Evolutionary conservation across 441 rosid genomes (phyloP), one percentile per base, ranked within the genome.

Genomic region (Populus trichocarpa): DNA sequence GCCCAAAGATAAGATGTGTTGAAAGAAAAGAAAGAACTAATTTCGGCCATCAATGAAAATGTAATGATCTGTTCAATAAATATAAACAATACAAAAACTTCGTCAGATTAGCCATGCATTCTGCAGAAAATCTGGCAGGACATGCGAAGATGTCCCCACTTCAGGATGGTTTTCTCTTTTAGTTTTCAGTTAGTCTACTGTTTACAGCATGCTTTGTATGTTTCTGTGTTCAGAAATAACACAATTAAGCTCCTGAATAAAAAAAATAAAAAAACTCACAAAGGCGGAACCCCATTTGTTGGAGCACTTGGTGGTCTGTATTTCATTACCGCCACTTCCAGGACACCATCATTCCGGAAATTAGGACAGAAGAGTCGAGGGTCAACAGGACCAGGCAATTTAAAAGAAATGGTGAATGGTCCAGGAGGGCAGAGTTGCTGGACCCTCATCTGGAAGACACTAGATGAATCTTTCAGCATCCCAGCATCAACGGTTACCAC

Each of bases 371-470:
- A 82, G 35, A 95, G 82, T 50, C 97, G 87, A 38, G 98, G 90
- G 79, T 95, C 99, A 32, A 92, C 96, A n/a, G 90, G 92, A 75
- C 99, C 97, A 0, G 99, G 99, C 40, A 95, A 87, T 70, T 84
- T 87, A 75, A 95, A 91, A 0, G 91, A 80, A 72, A 95, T 50
- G 0, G 87, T 81, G 82, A 95, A 93, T 1, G 93, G 91, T 57
- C 99, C 99, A 0, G 91, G 85, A 0, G 91, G 88, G 76, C 81
- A 78, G 1, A 88, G 83, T 81, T 91, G 92, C 81, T 89, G 89
- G 66, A 88, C 88, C 38, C 78, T 89, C 88, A 88, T 79, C 84
- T 89, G 80, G 81, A 79, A 89, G 5, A 76, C 80, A 12, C 78
- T 78, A 2, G 83, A 75, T 1, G 88, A 67, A 30, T 80, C 86